Evolutionary conservation across 768 basidiomycete species (phyloP), one percentile per base, ranked within the genome.

Genomic region (Clathrus columnatus): DNA sequence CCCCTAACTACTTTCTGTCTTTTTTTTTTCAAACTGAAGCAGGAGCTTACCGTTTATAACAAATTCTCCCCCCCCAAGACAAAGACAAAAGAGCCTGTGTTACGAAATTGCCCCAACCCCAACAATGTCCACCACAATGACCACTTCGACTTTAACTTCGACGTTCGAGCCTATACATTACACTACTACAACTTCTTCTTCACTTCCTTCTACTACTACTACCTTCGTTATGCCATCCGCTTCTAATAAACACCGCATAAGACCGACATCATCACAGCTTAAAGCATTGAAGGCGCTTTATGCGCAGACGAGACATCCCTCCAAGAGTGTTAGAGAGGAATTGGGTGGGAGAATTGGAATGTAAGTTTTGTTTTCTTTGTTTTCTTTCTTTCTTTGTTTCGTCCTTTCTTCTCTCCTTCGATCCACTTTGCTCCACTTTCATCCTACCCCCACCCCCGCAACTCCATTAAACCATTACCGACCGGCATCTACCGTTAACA

Each of bases 221-320:
- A 4, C 36, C n/a, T 2, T n/a, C 7, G 10, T n/a, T 4, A 36
- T n/a, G 4, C 36, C 36, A 8, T 3, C 36, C n/a, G 36, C 36
- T 14, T 36, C 36, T 32, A 88, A 88, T 79, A 88, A 89, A 65
- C 84, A 87, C 47, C 78, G 87, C 60, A 85, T 88, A 69, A 80
- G 87, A 48, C 87, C 89, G 63, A 79, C 80, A 32, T 80, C 83
- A 17, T 71, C 72, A 27, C 88, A 90, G 68, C 77, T 90, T 27
- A 79, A 80, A 20, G 85, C 84, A 26, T 75, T 91, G 65, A 90
- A 90, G 67, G 79, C 82, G 65, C 82, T 89, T 61, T 91, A 82
- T 61, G 86, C 87, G 61, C 77, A 77, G 67, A 80, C 81, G 44
- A 85, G 87, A 63, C 87, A 88, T 69, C 87, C 87, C 17, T 69